Base-by-base conservation (phyloP, 2,329 filamentous ascomycete species). In the Diaporthe ilicicola region DNA sequence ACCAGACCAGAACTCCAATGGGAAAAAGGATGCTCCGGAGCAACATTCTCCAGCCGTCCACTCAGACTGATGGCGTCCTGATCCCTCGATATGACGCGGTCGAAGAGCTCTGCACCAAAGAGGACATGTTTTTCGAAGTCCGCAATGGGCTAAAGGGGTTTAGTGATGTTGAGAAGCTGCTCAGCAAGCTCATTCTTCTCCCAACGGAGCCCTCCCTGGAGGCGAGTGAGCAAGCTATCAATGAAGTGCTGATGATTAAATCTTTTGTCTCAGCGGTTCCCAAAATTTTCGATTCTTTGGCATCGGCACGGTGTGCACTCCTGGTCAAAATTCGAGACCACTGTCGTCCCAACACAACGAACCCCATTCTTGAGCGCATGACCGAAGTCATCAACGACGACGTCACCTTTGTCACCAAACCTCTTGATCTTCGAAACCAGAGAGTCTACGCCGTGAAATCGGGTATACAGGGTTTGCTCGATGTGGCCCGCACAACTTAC, bases 1-100 rank as follows among this genome's bases (percentile, higher is more conserved):
- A 98, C 76, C 87, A 94, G 74, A 97, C 95, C 0, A 79, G 89
- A 24, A 98, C 96, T 0, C 92, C 93, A 0, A 98, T 98, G 94
- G 96, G 96, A 3, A 87, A 90, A 6, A 89, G 96, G 62, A 87
- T 97, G 73, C 87, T 99, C 32, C 88, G 94, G 69, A 94, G 91
- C 79, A 97, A 93, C 74, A 91, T 99, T 39, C 83, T 98, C 2
- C 96, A 99, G 77, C 96, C 96, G 4, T 92, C 94, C 0, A 98
- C 94, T 0, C 88, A 84, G 2, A 79, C 92, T 67, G 81, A 87
- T 4, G 84, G 87, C 3, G 92, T 93, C 17, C 87, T 99, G 19
- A 83, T 82, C 1, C 90, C 88, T 39, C 89, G 96, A 4, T 95
- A 94, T 74, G 92, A 96, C 76, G 94, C 95, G 0, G 83, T 99